Percentiles rank a stretch among this genome's conserved stretches.
These are phyloP conservation scores for Myriosclerotinia duriaeana DNA, from an alignment of 2,329 filamentous ascomycete species.

Conservation along the genomic window DNA sequence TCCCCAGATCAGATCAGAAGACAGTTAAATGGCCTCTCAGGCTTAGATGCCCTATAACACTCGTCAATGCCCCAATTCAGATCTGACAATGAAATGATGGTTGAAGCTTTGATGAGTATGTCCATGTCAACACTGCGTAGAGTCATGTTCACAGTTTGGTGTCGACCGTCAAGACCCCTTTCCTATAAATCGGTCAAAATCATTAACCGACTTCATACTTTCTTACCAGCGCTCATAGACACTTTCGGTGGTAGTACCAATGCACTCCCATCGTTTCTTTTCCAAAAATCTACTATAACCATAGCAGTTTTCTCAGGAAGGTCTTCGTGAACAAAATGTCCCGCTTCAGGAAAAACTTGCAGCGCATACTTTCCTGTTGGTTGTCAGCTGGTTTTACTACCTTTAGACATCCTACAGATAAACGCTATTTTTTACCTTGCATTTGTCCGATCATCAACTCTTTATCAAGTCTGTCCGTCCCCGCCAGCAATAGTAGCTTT, in stretches of 20 bases:
- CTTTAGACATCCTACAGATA: neutral
- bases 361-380: conserved; percentile 82
- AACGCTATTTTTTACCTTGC: conserved; percentile 63
- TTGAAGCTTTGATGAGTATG: no score
- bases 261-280: conserved; percentile 80
- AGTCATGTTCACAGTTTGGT: neutral
- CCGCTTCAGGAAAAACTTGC: conserved; percentile 90
- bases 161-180: neutral
- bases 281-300: conserved; percentile 85
- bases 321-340: conserved; percentile 96
- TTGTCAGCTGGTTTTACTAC: conserved; percentile 21
- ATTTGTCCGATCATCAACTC: conserved; percentile 95
- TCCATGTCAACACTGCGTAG: neutral
- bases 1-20: no score
- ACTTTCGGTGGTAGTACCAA: conserved; percentile 92
- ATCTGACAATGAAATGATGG: no score
- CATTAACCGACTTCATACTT: conserved; percentile 43
- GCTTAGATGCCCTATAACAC: neutral
- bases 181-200: neutral
- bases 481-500: conserved; percentile 81
- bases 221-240: conserved; percentile 62
- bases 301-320: conserved; percentile 85
- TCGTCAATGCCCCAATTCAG: neutral
- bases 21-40: no score
- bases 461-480: conserved; percentile 86